These are phyloP conservation scores for Earliella scabrosa DNA, from an alignment of 1,284 basidiomycete species.

Conservation along the genomic window DNA sequence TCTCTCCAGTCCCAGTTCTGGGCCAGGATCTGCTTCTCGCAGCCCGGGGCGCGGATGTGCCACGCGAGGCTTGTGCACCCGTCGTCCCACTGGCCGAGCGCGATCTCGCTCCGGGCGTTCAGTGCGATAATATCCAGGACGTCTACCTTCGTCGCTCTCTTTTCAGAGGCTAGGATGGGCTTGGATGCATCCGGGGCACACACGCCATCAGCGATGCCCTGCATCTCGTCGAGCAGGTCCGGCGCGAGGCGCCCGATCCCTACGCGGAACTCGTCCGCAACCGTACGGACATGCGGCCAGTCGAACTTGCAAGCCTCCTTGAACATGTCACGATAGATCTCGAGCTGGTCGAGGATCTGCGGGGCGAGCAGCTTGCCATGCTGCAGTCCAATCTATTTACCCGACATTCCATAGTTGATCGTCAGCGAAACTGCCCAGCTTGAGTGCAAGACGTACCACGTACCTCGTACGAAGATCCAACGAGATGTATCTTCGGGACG, in stretches of 20 bases:
- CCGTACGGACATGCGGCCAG: constrained; percentile 35
- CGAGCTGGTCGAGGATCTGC: constrained; percentile 36
- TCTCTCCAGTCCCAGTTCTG: constrained; percentile 47
- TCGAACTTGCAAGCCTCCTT: constrained; percentile 35
- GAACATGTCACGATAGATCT: constrained; percentile 38
- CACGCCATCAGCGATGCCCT: constrained; percentile 37
- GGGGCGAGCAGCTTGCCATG: constrained; percentile 34
- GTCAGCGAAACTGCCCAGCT: neutral
- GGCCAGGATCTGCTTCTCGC: constrained; percentile 34
- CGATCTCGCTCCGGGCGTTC: constrained; percentile 43
- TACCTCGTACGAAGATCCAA: constrained; percentile 13
- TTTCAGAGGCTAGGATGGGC: neutral
- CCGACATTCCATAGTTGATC: neutral
- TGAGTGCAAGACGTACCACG: neutral
- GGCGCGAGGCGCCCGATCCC: constrained; percentile 34
- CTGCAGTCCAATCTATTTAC: constrained; percentile 34
- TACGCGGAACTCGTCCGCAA: constrained; percentile 32
- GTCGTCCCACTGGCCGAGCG: constrained; percentile 40
- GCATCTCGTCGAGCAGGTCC: constrained; percentile 38
- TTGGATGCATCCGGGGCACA: constrained; percentile 8
- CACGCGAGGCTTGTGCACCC: constrained; percentile 42
- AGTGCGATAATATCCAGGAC: constrained; percentile 39
- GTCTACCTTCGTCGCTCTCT: constrained; percentile 18
- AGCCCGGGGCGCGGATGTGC: constrained; percentile 24
- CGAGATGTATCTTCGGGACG: constrained; percentile 1